Evolutionary conservation across 805 yeast species (phyloP).

Genomic region (Clavispora carvajalis): DNA sequence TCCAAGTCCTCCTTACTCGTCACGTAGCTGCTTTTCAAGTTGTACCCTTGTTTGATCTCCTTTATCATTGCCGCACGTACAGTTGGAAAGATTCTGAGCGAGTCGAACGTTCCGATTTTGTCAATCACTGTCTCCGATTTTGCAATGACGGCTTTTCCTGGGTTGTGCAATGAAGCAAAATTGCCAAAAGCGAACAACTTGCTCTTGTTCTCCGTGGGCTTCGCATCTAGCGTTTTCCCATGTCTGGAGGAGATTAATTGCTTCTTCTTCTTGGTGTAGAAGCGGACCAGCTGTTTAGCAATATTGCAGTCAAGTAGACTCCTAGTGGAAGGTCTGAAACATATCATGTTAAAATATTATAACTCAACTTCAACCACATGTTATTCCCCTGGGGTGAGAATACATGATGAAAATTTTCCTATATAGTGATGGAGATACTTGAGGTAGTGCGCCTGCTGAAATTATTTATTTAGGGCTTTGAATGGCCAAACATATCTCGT

Average conservation of each 20-base stretch:
- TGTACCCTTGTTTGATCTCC: slow-evolving; percentile 42
- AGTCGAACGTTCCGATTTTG: slow-evolving; percentile 60
- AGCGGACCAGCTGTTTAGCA: slow-evolving; percentile 2
- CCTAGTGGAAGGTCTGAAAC: background rate
- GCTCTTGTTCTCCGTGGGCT: slow-evolving; percentile 12
- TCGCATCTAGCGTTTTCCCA: slow-evolving; percentile 13
- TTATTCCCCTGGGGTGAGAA: background rate
- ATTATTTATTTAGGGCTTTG: background rate
- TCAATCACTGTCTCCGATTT: slow-evolving; percentile 18
- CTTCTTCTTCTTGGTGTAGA: slow-evolving; percentile 2
- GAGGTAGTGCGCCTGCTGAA: background rate
- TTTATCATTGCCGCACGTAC: slow-evolving; percentile 57
- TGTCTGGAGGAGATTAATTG: slow-evolving; percentile 11
- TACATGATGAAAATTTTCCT: background rate
- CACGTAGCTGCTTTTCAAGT: slow-evolving; percentile 28
- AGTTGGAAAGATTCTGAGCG: slow-evolving; percentile 59
- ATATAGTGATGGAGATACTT: background rate
- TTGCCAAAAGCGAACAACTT: slow-evolving; percentile 18
- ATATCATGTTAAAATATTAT: background rate
- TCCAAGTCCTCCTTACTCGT: slow-evolving; percentile 25
- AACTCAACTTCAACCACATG: background rate
- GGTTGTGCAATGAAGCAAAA: slow-evolving; percentile 18
- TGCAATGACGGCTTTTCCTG: slow-evolving; percentile 14
- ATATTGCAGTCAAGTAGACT: background rate
- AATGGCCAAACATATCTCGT: background rate